Base-by-base conservation (phyloP, 768 basidiomycete genomes). In the Leccinum imitatum region DNA sequence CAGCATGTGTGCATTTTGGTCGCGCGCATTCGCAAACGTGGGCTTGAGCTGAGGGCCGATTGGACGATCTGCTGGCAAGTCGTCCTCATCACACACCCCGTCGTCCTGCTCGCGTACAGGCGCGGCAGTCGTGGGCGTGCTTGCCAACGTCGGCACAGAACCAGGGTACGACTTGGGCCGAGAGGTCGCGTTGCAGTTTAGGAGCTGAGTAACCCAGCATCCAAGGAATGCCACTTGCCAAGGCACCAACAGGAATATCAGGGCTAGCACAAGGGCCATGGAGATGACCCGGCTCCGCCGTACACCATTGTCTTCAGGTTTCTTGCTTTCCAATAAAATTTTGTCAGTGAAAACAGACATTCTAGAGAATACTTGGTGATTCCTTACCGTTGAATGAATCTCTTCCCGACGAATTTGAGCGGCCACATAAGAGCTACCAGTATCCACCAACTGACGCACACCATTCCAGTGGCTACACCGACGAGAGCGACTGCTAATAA, bases 181-280 rank as follows among this genome's bases (percentile, higher is more conserved):
- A 46, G 48, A 46, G 37, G 63, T 55, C 39, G 71, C 75, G 17
- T 81, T 81, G 64, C 89, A 91, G 39, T 84, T 87, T 65, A 83
- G 77, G 50, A 92, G 75, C 60, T 93, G 92, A 54, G 90, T 84
- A n/a, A 87, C 60, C 86, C 91, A 92, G 64, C 87, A 87, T 19
- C 91, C 87, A 23, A 96, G 80, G 73, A 90, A 95, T 5, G 90
- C 93, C 10, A 95, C 90, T 73, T 97, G 95, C 85, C 92, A 93
- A 0, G 95, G 95, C n/a, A 95, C 78, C 55, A 94, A 75, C 41
- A 91, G 63, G 59, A 88, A 82, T 41, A 95, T 86, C n/a, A 87
- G 75, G 15, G 82, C 63, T 54, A 87, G 79, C 35, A 95, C 80
- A 19, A 88, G 53, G 7, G 69, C 63, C 71, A 93, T 82, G 6